Percentiles rank a stretch among this genome's conserved stretches.
Evolutionary conservation across 2,329 filamentous ascomycete genomes (phyloP).

Genomic region (Mariannaea sp.): DNA sequence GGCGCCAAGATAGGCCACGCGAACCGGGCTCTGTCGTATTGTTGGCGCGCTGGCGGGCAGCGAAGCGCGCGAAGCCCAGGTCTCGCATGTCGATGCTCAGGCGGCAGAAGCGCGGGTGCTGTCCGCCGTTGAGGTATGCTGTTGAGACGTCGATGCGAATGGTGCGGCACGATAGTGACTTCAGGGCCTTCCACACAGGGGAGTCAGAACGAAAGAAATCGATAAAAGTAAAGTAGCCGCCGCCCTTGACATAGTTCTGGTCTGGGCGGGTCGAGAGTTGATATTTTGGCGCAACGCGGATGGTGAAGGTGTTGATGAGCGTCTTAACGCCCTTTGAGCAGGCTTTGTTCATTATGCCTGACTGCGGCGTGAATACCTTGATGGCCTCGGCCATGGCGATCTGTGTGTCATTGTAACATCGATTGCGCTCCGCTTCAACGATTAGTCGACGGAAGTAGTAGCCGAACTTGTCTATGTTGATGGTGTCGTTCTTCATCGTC

Average conservation of each 20-base stretch:
- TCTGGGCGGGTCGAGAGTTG: neutral
- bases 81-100: conserved; percentile 21
- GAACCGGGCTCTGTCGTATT: too few relatives aligned
- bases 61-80: conserved; percentile 20
- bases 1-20: neutral
- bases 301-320: conserved; percentile 48
- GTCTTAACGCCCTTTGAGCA: conserved; percentile 22
- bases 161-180: conserved; percentile 42
- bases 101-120: neutral
- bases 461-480: conserved; percentile 44
- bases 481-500: conserved; percentile 27
- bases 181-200: conserved; percentile 40
- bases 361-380: conserved; percentile 40
- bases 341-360: conserved; percentile 19
- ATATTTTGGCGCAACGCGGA: conserved; percentile 46
- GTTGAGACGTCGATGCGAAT: conserved; percentile 44
- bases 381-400: conserved; percentile 45
- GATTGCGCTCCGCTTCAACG: conserved; percentile 51
- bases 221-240: conserved; percentile 30
- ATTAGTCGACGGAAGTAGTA: conserved; percentile 48
- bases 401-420: conserved; percentile 36
- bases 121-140: conserved; percentile 22
- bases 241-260: neutral
- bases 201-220: conserved; percentile 42
- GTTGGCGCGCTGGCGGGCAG: conserved; percentile 2